Base-by-base conservation (phyloP, 1,284 basidiomycete genomes). In the Sporisorium graminicola region DNA sequence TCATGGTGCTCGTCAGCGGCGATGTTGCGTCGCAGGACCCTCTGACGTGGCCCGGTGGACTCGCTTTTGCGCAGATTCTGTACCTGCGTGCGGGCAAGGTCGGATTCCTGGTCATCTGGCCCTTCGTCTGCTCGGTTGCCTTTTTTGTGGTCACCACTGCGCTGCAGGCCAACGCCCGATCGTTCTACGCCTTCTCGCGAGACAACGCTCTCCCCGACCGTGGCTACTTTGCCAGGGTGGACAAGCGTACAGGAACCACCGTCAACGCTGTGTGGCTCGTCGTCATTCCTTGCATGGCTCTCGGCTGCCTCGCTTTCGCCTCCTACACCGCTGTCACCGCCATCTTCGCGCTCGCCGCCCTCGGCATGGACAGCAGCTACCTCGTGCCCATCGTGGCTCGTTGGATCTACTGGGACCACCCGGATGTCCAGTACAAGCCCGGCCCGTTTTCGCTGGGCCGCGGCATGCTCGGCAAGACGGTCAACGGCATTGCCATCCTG, bases 371-470 rank as follows among this genome's bases (percentile, higher is more conserved):
- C 82, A 64, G 95, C 86, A 90, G 91, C 44, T 84, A 85, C 60
- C 66, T 84, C 29, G 74, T 83, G 16, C 86, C 86, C 54, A 87
- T 87, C 52, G 74, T 85, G 6, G 86, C 86, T 77, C 90, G 92
- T 40, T 89, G 93, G 63, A 86, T 92, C 63, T 94, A 89, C 86
- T 88, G 89, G 65, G 88, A 91, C 71, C 94, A 95, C 82, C 93
- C 94, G 0, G 94, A 95, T 56, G 88, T 95, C 40, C 65, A 76
- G 65, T 94, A 93, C 88, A 91, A 91, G 83, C 93, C 93, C 0
- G 94, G 94, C n/a, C 94, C 94, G 20, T 95, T 94, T 87, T 92
- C 91, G 84, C 91, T 94, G 88, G 93, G 93, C 24, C 87, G 90
- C 58, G 93, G 92, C 0, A 55, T 88, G 65, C 84, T 94, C 22